Evolutionary conservation across 164 flowering plant genomes (phyloP), one percentile per base, ranked within the genome.

Genomic region (Sextonia rubra): DNA sequence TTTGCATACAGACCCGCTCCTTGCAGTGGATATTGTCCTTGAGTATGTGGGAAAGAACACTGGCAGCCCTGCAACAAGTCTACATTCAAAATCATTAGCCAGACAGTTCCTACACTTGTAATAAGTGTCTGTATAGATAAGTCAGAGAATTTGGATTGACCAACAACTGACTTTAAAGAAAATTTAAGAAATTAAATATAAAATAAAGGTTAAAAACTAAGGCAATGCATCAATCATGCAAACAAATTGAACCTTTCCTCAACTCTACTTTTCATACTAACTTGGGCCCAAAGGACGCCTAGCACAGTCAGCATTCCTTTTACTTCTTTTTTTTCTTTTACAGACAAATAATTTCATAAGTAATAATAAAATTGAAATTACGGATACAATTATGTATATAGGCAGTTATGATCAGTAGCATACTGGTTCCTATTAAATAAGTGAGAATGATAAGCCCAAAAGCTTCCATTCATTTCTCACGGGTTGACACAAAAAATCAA

Each of bases 61-160:
- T 90, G 64, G 98, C 93, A 81, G 99, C 97, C 75, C 97, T 82
- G 85, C 91, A 83, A 82, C 94, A 90, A 72, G 86, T 86, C 99
- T 95, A 92, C 83, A 80, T 11, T 70, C 76, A 29, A 77, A 77
- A 75, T 68, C 61, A 63, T 70, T 60, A 80, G 79, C 77, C 18
- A 22, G n/a, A 66, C 27, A 12, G 23, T 29, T 30, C 26, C 26
- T 6, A 25, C 58, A 52, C 58, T 52, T 4, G 52, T 25, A 66
- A 52, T 58, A 74, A 73, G 17, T 12, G 58, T 66, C 23, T 29
- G 71, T 60, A 47, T 61, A 4, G 4, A 12, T 52, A 20, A 17
- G 17, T 15, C 3, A 52, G 20, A 52, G 58, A 52, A 27, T 5
- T 27, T 3, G 2, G 27, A 64, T 25, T 5, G 22, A 18, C 3